Evolutionary conservation across 2,329 filamentous ascomycete species (phyloP).

Genomic region (Nectriaceae sp.): DNA sequence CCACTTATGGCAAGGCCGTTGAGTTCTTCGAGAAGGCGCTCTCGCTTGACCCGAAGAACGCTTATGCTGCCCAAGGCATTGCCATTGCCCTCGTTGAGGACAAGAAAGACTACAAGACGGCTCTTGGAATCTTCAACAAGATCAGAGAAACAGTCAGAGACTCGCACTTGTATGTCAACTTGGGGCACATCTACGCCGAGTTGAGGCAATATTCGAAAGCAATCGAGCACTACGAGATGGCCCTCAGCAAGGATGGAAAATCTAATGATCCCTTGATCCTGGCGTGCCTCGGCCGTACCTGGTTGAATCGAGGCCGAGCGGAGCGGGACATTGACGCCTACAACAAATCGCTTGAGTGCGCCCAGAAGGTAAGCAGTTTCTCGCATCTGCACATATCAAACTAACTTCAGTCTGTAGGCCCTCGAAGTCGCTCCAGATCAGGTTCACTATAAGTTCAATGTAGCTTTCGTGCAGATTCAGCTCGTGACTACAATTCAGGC

Average conservation of each 20-base stretch:
- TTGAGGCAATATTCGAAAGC: slow-evolving; percentile 87
- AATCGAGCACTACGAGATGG: slow-evolving; percentile 92
- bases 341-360: slow-evolving; percentile 59
- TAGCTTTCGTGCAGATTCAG: slow-evolving; percentile 96
- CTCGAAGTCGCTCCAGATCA: slow-evolving; percentile 79
- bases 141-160: slow-evolving; percentile 89
- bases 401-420: slow-evolving; percentile 51
- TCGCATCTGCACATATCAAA: background rate
- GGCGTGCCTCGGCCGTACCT: slow-evolving; percentile 84
- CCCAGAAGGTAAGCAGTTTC: slow-evolving; percentile 57
- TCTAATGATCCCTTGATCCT: slow-evolving; percentile 75
- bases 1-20: slow-evolving; percentile 86
- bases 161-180: slow-evolving; percentile 84
- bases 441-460: slow-evolving; percentile 93
- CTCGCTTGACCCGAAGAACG: slow-evolving; percentile 91
- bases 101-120: slow-evolving; percentile 82
- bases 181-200: slow-evolving; percentile 91
- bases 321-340: slow-evolving; percentile 61
- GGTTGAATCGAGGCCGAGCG: slow-evolving; percentile 75
- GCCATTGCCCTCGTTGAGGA: slow-evolving; percentile 94
- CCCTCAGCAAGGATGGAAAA: slow-evolving; percentile 76
- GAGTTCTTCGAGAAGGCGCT: slow-evolving; percentile 99
- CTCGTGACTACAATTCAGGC: slow-evolving; percentile 79
- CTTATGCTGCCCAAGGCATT: slow-evolving; percentile 93
- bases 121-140: slow-evolving; percentile 85